These are phyloP conservation scores for Ormosia emarginata DNA, from an alignment of 306 rosid genomes.

Conservation along the genomic window DNA sequence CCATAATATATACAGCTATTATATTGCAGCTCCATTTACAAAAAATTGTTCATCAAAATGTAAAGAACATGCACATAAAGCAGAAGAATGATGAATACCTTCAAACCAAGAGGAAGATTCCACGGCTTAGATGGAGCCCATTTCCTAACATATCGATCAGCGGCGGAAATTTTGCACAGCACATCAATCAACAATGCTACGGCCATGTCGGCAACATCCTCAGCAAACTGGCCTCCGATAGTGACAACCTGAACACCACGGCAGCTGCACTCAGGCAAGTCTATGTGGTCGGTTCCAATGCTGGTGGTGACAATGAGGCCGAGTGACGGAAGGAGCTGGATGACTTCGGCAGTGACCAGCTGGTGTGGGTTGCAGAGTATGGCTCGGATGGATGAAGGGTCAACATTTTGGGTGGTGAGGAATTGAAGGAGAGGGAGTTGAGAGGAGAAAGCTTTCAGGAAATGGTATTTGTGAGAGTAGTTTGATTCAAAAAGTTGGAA, in stretches of 20 bases:
- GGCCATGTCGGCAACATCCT: conserved; percentile 46
- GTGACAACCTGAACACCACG: conserved; percentile 27
- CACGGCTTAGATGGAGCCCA: background rate
- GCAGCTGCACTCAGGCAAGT: conserved; percentile 42
- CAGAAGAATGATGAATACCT: conserved; percentile 14
- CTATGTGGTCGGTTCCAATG: conserved; percentile 43
- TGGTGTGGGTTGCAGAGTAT: conserved; percentile 18
- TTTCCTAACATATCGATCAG: conserved; percentile 31
- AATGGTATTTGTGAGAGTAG: conserved; percentile 9
- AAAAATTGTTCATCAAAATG: background rate
- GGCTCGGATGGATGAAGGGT: conserved; percentile 28
- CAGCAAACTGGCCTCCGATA: background rate
- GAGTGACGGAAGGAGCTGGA: conserved; percentile 35
- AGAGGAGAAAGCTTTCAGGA: conserved; percentile 35
- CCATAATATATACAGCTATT: background rate
- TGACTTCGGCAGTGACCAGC: conserved; percentile 10
- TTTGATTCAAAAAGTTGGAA: background rate
- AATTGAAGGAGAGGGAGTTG: conserved; percentile 29
- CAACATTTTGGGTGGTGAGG: conserved; percentile 4
- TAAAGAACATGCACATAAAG: background rate
- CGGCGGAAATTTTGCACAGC: conserved; percentile 28
- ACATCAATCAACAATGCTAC: conserved; percentile 44
- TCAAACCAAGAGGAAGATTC: conserved; percentile 17
- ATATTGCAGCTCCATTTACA: background rate
- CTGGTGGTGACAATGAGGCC: conserved; percentile 28